These are phyloP conservation scores for Rhynchospora tenuis DNA, from an alignment of 176 grass and related monocot species.

Conservation along the genomic window DNA sequence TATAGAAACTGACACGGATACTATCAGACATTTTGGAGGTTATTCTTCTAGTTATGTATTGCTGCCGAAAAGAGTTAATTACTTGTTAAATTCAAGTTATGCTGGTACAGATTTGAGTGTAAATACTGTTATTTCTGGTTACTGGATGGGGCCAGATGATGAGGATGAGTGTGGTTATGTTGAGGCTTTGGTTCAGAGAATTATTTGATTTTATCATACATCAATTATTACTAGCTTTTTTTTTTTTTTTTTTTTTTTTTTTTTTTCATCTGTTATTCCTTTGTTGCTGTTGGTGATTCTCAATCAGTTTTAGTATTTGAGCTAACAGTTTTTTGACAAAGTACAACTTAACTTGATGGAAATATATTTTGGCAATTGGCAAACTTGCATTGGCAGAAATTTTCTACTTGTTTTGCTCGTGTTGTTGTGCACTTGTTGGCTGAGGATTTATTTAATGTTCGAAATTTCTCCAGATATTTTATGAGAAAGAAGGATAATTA, in stretches of 20 bases:
- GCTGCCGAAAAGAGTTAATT: not conserved
- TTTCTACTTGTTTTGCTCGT: too few relatives aligned
- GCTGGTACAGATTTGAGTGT: not conserved
- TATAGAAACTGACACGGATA: not conserved
- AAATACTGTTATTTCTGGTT: slow-evolving; percentile 18
- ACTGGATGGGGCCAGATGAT: slow-evolving; percentile 15
- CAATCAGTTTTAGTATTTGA: not conserved
- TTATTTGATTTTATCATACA: slow-evolving; percentile 21
- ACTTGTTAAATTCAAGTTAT: not conserved
- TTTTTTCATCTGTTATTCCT: not conserved
- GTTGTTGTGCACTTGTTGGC: not conserved
- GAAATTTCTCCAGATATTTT: not conserved
- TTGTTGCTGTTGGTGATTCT: not conserved
- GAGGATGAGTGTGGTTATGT: slow-evolving; percentile 11
- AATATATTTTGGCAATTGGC: not conserved
- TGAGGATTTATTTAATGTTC: not conserved
- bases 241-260: not conserved
- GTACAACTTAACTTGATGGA: not conserved
- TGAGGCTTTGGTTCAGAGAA: slow-evolving; percentile 20
- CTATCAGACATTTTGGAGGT: not conserved
- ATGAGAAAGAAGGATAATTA: not conserved
- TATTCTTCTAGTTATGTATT: not conserved
- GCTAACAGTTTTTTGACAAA: not conserved
- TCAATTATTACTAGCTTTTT: too few relatives aligned
- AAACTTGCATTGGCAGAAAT: too few relatives aligned